Conservation (phyloP, 495 filamentous ascomycete species). For the Baudoinia panamericana region DNA sequence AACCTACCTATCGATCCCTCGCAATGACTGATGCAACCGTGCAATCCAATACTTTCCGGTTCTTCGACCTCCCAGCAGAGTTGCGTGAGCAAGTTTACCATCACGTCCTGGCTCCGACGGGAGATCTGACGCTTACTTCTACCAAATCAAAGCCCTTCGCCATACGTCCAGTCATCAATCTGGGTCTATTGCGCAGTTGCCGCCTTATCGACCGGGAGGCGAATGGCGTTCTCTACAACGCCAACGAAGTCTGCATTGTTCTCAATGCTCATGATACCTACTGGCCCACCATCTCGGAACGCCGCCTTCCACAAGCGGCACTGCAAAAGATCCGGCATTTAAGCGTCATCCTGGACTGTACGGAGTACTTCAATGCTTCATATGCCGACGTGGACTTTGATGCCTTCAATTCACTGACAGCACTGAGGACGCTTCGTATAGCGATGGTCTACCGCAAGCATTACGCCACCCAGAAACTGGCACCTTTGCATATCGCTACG, state of each 20-base stretch:
- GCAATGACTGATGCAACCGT: too few relatives aligned
- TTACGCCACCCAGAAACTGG: conserved; percentile 1
- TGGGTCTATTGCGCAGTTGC: conserved; percentile 7
- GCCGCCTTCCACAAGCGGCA: conserved; percentile 11
- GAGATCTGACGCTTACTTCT: conserved; percentile 4
- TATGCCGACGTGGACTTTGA: conserved; percentile 14
- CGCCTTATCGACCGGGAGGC: conserved; percentile 14
- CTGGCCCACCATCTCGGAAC: conserved; percentile 12
- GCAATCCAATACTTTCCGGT: too few relatives aligned
- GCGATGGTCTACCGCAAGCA: conserved; percentile 11
- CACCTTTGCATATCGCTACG: conserved; percentile 6
- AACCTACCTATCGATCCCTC: too few relatives aligned
- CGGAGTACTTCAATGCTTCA: conserved; percentile 6
- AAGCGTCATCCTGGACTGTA: conserved; percentile 15
- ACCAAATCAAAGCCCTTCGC: not conserved
- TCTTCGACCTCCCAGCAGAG: conserved; percentile 17
- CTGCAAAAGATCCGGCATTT: conserved; percentile 10
- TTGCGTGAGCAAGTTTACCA: conserved; percentile 16
- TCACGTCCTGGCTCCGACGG: conserved; percentile 11
- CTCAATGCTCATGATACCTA: conserved; percentile 12
- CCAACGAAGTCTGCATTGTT: conserved; percentile 15
- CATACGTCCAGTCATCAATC: conserved; percentile 3
- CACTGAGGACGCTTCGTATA: conserved; percentile 8
- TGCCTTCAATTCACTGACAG: conserved; percentile 4
- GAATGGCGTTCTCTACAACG: conserved; percentile 1